Evolutionary conservation across 2,329 filamentous ascomycete species (phyloP), one percentile per base, ranked within the genome.

Genomic region (Beauveria pseudobassiana): DNA sequence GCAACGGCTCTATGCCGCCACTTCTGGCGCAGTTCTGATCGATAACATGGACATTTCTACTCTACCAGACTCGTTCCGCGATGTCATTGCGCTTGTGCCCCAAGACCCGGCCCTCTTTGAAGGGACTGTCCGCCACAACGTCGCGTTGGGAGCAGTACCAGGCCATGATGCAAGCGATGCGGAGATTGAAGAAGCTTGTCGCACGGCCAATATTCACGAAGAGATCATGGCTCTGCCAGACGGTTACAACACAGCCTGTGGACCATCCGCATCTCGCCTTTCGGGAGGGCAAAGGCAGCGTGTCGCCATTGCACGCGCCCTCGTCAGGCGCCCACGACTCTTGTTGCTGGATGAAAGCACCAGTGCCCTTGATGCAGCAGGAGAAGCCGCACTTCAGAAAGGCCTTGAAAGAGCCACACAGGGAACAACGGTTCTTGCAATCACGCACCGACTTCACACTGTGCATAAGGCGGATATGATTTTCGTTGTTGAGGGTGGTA

Each of bases 311-410:
- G 88, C 89, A 0, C 78, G 89, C 10, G 88, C 88, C 0, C 76
- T 91, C 2, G 79, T 89, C 2, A 80, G 88, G 0, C 78, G 81
- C 54, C 89, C 89, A 0, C 79, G 85, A 42, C 77, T 92, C 3
- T 71, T 92, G 34, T 80, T 93, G 48, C 77, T 92, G 1, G 89
- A 93, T 67, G 89, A 92, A 75, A 86, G 87, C n/a, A 92, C 89
- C 0, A 87, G 83, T 26, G 87, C 86, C 7, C 76, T 93, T 3
- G 89, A 92, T 68, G 80, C 82, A 0, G 83, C 84, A 65, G 85
- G 81, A 40, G 86, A 88, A 28, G 75, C 77, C 3, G 70, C 85
- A 12, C 80, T 92, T n/a, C 80, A 87, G 48, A 78, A 85, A 5
- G 85, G 83, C 0, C 74, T 89, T 48, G 82, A 87, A 71, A 77